Evolutionary conservation across 2,329 filamentous ascomycete species (phyloP).

Genomic region (Trichoderma koningiopsis): DNA sequence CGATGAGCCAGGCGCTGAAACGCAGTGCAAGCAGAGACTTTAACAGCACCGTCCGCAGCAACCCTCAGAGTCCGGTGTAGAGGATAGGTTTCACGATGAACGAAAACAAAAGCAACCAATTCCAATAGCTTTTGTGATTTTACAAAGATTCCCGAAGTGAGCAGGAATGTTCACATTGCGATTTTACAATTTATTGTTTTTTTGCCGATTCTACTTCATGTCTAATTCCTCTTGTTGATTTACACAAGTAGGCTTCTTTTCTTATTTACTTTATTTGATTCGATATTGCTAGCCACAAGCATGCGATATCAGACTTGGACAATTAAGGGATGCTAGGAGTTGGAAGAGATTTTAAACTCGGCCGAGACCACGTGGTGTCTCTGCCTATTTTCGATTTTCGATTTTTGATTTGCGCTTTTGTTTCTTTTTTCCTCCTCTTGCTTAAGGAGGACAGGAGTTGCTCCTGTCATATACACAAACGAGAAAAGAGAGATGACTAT

Average conservation of each 20-base stretch:
- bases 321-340: conserved; percentile 36
- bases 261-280: conserved; percentile 9
- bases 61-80: conserved; percentile 61
- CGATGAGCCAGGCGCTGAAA: conserved; percentile 85
- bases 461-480: conserved; percentile 14
- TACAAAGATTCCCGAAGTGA: neutral
- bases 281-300: conserved; percentile 28
- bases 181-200: neutral
- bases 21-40: conserved; percentile 80
- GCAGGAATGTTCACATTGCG: neutral
- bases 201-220: neutral
- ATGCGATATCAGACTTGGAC: conserved; percentile 29
- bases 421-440: neutral
- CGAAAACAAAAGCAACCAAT: neutral
- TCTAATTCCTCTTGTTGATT: conserved; percentile 17
- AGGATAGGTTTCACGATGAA: conserved; percentile 35
- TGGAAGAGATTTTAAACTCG: conserved; percentile 34
- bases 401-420: neutral
- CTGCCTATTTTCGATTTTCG: neutral
- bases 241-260: conserved; percentile 15
- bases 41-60: conserved; percentile 58
- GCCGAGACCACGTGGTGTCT: conserved; percentile 31
- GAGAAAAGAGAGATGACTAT: conserved; percentile 23
- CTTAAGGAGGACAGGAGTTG: conserved; percentile 19
- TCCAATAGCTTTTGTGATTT: neutral